Percentiles rank a stretch among this genome's conserved stretches.
Evolutionary conservation across 1,284 basidiomycete species (phyloP).

Genomic region (Termitomyces sp.): DNA sequence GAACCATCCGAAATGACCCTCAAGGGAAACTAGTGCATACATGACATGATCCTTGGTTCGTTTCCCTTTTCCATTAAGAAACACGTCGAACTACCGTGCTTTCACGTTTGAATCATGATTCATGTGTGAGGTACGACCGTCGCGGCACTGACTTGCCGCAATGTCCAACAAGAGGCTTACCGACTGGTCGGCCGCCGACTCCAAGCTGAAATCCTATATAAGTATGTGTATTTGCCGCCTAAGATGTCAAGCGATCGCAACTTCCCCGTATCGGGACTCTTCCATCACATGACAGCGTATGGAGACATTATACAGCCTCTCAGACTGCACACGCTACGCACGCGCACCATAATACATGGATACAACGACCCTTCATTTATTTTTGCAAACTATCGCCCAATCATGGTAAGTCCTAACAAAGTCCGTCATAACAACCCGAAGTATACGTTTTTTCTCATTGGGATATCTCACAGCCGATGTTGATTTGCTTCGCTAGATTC

Average conservation of each 20-base stretch:
- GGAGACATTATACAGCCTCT: too few species aligned
- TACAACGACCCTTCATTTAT: neutral
- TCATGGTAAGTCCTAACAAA: neutral
- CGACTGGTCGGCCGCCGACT: neutral
- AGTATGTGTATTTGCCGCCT: neutral
- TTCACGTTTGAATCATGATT: neutral
- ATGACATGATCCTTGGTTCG: neutral
- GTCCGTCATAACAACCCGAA: neutral
- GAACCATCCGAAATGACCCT: neutral
- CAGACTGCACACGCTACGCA: neutral
- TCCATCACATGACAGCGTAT: neutral
- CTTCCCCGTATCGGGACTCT: neutral
- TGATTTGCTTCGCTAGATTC: neutral
- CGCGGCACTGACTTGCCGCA: neutral
- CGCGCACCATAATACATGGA: neutral
- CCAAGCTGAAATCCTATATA: neutral
- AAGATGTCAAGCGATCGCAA: neutral
- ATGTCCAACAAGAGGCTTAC: neutral
- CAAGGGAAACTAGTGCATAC: neutral
- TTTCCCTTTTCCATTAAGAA: neutral
- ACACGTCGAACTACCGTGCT: neutral
- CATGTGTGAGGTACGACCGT: neutral
- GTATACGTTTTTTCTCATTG: neutral
- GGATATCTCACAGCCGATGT: neutral
- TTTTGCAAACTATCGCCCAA: neutral